These are phyloP conservation scores for Huntiella decipiens DNA, from an alignment of 2,329 filamentous ascomycete genomes.

Conservation along the genomic window DNA sequence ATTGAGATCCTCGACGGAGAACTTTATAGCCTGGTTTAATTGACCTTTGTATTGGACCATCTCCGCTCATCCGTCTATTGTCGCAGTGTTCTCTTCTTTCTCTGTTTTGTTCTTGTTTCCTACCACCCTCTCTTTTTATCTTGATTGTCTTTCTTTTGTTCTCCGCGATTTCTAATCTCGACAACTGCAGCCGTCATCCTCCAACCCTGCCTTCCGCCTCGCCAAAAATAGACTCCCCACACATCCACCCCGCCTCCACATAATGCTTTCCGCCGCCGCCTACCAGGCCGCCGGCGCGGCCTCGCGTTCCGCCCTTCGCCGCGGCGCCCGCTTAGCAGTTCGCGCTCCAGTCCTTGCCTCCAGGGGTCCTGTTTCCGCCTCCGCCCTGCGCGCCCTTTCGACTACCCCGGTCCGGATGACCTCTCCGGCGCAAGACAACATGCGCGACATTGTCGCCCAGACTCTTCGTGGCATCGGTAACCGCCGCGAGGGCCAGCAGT, in stretches of 20 bases:
- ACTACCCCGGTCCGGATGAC: conserved; percentile 5
- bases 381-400: conserved; percentile 8
- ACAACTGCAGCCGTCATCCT: not conserved
- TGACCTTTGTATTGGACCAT: too few species aligned
- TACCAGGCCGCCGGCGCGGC: conserved; percentile 8
- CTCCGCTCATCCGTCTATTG: conserved; percentile 7
- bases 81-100: too few species aligned
- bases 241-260: not conserved
- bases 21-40: too few species aligned
- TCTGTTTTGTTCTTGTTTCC: too few species aligned
- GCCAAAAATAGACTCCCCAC: not conserved
- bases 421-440: conserved; percentile 15
- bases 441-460: conserved; percentile 21
- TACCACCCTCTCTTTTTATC: not conserved
- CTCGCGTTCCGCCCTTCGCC: conserved; percentile 5
- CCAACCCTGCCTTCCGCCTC: not conserved
- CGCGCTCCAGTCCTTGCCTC: not conserved
- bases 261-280: conserved; percentile 10
- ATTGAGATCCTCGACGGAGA: too few species aligned
- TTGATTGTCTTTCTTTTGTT: not conserved
- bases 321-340: conserved; percentile 1
- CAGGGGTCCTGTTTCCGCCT: not conserved
- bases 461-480: conserved; percentile 90
- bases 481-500: conserved; percentile 91
- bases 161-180: not conserved